Conservation (phyloP, 2,329 filamentous ascomycete genomes). For the Colletotrichum eremochloae region DNA sequence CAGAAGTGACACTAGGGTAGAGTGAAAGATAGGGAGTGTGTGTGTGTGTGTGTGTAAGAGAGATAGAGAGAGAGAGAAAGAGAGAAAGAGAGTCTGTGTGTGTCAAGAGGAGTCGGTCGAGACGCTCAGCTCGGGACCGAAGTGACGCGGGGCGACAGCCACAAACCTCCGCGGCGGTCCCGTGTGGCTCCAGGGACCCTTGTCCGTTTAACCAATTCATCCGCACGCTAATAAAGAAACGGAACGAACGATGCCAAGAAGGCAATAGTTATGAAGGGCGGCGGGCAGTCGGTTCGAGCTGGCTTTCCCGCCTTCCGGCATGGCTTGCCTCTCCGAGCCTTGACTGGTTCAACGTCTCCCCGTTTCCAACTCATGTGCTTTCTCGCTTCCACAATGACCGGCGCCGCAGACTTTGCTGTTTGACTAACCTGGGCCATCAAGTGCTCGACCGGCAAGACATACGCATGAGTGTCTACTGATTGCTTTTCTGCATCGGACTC, state of each 20-base stretch:
- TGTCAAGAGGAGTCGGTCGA: conserved; percentile 50
- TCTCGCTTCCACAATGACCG: neutral
- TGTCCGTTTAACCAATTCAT: neutral
- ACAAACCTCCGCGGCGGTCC: neutral
- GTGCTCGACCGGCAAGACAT: neutral
- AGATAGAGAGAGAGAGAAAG: no score
- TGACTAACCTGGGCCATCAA: neutral
- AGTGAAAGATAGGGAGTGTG: no score
- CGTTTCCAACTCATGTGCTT: neutral
- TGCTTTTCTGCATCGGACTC: neutral
- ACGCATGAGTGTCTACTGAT: neutral
- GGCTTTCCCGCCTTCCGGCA: neutral
- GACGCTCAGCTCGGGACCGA: conserved; percentile 8
- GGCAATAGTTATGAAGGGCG: neutral
- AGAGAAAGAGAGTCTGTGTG: neutral
- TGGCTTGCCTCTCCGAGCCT: neutral
- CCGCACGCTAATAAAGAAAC: neutral
- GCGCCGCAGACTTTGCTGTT: neutral
- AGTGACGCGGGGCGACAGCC: neutral
- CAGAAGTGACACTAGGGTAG: no score
- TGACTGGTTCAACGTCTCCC: neutral
- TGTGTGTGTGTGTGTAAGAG: no score
- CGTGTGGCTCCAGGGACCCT: neutral
- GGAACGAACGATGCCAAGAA: neutral
- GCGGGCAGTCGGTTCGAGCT: neutral